Base-by-base conservation (phyloP, 2,329 filamentous ascomycete species). In the Colletotrichum incanum region DNA sequence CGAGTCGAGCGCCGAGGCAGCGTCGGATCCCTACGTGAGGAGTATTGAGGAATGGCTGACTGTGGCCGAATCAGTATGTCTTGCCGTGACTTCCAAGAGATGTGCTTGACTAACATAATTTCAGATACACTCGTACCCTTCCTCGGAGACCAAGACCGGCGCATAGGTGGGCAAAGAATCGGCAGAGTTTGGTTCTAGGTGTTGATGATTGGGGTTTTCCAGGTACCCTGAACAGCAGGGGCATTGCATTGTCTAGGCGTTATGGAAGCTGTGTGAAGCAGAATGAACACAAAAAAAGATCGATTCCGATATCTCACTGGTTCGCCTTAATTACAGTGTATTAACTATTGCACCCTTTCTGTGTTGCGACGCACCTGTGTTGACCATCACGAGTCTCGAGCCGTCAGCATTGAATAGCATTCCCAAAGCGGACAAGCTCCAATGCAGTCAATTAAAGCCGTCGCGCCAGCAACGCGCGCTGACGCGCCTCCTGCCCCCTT, bases 21-120 rank as follows among this genome's bases (percentile, higher is more conserved):
- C 86, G 37, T 83, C 83, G 7, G 94, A 98, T 81, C 85, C 88
- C 1, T 96, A 94, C 79, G 85, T 94, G 5, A 92, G 93, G 79
- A 91, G 92, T 0, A 84, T 97, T 54, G 88, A 92, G 75, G 95
- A 98, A 81, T 98, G 95, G 94, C 85, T 97, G 69, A 85, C 86
- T 14, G 90, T 95, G 79, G 90, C 94, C 14, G 89, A 92, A 75
- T 87, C 88, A 80, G 92, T 94, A 81, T 77, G 87, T 56, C 23
- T 1, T 49, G 16, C 2, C 12, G n/a, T 31, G 20, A 9, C 31
- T 28, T 7, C 49, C 28, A 23, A 5, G 18, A 69, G 18, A 20
- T 5, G 49, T 6, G 12, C 5, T n/a, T 31, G 16, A 23, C 76
- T 79, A 54, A 80, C 67, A 1, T 55, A 9, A 16, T 7, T 55